Evolutionary conservation across 306 rosid species (phyloP).

Genomic region (Cucurbita ficifolia): DNA sequence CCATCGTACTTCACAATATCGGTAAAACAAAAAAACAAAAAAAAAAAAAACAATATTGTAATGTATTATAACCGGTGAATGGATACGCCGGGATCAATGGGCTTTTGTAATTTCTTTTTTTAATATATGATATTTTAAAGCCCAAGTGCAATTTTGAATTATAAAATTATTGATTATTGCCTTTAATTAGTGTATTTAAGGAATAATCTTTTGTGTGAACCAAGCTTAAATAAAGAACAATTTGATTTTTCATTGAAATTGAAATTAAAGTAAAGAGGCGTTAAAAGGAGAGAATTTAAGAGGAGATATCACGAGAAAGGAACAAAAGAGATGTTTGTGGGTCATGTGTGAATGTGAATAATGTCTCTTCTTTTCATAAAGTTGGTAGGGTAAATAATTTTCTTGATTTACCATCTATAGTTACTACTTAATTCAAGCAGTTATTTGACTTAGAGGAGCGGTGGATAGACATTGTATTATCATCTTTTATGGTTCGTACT

Average conservation of each 20-base stretch:
- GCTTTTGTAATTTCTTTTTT: background rate
- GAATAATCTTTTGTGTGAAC: too few species aligned
- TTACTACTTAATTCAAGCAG: too few species aligned
- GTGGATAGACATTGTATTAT: too few species aligned
- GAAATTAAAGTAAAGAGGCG: background rate
- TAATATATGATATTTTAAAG: background rate
- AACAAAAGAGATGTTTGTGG: background rate
- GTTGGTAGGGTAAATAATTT: background rate
- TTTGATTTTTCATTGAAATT: background rate
- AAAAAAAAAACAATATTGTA: background rate
- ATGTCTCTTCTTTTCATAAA: conserved; percentile 2
- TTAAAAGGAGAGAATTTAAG: background rate
- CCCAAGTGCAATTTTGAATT: background rate
- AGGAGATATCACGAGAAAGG: background rate
- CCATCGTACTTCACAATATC: background rate
- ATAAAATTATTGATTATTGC: background rate
- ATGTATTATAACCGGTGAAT: background rate
- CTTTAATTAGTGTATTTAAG: background rate
- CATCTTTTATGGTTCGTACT: too few species aligned
- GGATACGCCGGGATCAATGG: background rate
- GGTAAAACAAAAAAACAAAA: background rate
- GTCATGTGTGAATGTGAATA: background rate
- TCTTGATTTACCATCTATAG: too few species aligned
- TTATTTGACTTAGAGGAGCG: too few species aligned
- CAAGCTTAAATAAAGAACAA: too few species aligned